A percentile compares a stretch with the other conserved stretches of the same genome.
Evolutionary conservation across 1,284 basidiomycete species (phyloP).

Genomic region (Malassezia furfur): DNA sequence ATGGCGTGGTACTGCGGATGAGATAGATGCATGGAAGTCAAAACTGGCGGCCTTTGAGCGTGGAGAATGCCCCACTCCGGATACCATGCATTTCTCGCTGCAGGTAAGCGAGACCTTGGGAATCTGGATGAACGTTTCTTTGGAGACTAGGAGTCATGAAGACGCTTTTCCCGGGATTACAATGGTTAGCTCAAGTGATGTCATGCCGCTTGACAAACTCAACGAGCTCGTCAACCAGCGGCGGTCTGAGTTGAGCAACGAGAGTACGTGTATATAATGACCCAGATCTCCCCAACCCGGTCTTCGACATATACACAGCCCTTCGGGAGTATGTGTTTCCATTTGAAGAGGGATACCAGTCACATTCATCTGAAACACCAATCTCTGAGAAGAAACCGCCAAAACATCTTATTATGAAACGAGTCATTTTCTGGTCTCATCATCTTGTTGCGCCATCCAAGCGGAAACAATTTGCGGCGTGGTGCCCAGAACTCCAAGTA

Average conservation of each 20-base stretch:
- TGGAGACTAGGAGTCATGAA: neutral
- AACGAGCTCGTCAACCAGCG: neutral
- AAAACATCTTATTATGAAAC: conserved; percentile 1
- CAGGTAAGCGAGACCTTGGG: conserved; percentile 3
- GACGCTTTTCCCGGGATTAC: neutral
- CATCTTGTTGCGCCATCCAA: conserved; percentile 23
- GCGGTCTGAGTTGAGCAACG: neutral
- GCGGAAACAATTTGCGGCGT: conserved; percentile 18
- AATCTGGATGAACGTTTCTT: conserved; percentile 7
- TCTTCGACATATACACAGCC: conserved; percentile 7
- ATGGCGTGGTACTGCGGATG: conserved; percentile 10
- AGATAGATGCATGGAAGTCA: conserved; percentile 1
- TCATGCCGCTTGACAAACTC: neutral
- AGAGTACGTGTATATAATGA: neutral
- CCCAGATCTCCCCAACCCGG: conserved; percentile 1
- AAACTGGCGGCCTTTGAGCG: neutral
- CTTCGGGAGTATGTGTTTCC: neutral
- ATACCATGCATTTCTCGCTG: conserved; percentile 9
- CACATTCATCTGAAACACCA: neutral
- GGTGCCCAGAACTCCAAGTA: conserved; percentile 20
- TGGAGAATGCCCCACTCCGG: neutral
- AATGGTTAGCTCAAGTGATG: neutral
- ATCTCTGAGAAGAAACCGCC: neutral
- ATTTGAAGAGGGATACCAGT: neutral
- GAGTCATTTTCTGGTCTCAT: conserved; percentile 18